Base-by-base conservation (phyloP, 2,329 filamentous ascomycete species). In the Penicillium sp. region DNA sequence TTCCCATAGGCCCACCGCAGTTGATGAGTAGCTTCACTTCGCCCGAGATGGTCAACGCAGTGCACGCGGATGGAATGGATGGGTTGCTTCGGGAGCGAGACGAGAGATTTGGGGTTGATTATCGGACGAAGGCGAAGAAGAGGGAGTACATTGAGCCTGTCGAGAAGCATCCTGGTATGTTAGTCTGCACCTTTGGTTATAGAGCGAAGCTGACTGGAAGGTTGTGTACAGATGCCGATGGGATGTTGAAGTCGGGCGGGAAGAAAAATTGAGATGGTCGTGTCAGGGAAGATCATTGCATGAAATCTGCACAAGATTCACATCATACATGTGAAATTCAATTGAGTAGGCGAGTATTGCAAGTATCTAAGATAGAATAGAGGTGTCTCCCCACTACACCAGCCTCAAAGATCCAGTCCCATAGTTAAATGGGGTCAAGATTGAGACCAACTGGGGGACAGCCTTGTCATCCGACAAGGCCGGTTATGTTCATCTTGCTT, bases 1-100 rank as follows among this genome's bases (percentile, higher is more conserved):
- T 89, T 55, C 87, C 87, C 1, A 69, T 89, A 63, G 87, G 87
- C 0, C 71, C 76, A 62, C 86, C 88, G 57, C 76, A 87, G 74
- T 74, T 90, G 65, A 89, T 90, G 84, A 86, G 82, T 62, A 88
- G 86, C 68, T 87, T 81, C 63, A 72, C 63, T 3, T 67, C 69
- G 15, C 64, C 71, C 35, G 71, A 67, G 39, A 67, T 57, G 34
- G 69, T 73, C 17, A 59, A 66, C 48, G 41, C 63, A 59, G 67
- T 67, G 3, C 49, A 67, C 55, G 58, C 66, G 52, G 66, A 63
- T 42, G 70, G 73, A 47, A 56, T 77, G 49, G 68, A 74, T 42
- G 67, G 70, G 57, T 70, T 79, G 59, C 70, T 86, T 17, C 76
- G 73, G 43, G 83, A 82, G 31, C 75, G 86, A 61, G 83, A 88